Evolutionary conservation across 306 rosid species (phyloP).

Genomic region (Vicia villosa): DNA sequence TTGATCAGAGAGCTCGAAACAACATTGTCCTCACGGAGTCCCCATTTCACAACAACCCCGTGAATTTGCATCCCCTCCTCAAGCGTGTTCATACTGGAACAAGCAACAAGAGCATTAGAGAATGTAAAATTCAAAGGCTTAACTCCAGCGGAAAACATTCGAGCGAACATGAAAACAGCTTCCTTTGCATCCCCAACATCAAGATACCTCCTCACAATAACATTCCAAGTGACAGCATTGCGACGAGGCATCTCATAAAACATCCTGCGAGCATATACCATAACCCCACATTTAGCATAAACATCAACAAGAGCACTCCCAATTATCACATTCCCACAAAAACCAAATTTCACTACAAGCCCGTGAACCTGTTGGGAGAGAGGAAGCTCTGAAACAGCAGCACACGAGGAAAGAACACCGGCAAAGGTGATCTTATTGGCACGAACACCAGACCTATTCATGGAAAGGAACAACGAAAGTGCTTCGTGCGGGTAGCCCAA

Average conservation of each 20-base stretch:
- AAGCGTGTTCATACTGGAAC: constrained; percentile 51
- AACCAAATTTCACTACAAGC: constrained; percentile 52
- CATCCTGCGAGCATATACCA: constrained; percentile 56
- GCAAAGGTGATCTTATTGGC: constrained; percentile 59
- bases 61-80: constrained; percentile 69
- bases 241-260: constrained; percentile 61
- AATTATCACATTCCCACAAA: constrained; percentile 53
- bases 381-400: constrained; percentile 37
- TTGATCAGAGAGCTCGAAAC: constrained; percentile 62
- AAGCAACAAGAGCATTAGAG: constrained; percentile 67
- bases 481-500: constrained; percentile 43
- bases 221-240: constrained; percentile 78
- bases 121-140: constrained; percentile 62
- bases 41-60: constrained; percentile 55
- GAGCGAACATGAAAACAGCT: constrained; percentile 55
- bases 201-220: constrained; percentile 69
- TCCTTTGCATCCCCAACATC: constrained; percentile 58
- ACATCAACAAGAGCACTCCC: constrained; percentile 76
- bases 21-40: constrained; percentile 52
- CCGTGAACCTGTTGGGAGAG: constrained; percentile 62
- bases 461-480: constrained; percentile 38
- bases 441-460: constrained; percentile 47
- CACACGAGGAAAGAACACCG: constrained; percentile 60
- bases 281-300: constrained; percentile 61
- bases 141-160: constrained; percentile 45